phyloP scores from a whole-genome alignment of 2,329 filamentous ascomycete species.

The Plectosphaerella cucumerina region DNA sequence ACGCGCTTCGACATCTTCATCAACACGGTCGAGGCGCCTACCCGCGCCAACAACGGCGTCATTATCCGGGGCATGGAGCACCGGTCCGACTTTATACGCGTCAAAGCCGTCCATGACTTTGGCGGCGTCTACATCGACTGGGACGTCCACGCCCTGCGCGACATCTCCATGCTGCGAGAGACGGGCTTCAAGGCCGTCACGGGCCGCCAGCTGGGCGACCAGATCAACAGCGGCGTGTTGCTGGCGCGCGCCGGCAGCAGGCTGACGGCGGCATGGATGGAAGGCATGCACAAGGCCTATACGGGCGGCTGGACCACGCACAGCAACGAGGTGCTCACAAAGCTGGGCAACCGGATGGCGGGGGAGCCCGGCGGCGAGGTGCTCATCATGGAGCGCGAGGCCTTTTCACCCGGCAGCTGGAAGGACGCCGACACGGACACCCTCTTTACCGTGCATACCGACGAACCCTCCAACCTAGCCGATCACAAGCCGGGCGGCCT shows the following conservation, averaged over 20 bases:
- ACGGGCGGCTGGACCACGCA: constrained; percentile 1
- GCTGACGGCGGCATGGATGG: background rate
- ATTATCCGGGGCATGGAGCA: constrained; percentile 13
- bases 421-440: constrained; percentile 2
- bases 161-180: background rate
- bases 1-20: constrained; percentile 13
- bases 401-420: constrained; percentile 18
- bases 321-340: constrained; percentile 1
- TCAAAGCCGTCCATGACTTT: constrained; percentile 13
- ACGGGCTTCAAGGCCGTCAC: constrained; percentile 1
- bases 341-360: background rate
- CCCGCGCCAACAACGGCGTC: constrained; percentile 10
- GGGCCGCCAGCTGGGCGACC: background rate
- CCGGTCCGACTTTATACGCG: constrained; percentile 18
- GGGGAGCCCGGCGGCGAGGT: constrained; percentile 10
- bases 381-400: constrained; percentile 16
- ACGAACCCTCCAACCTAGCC: constrained; percentile 2
- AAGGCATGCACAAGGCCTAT: constrained; percentile 1
- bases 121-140: constrained; percentile 18
- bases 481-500: background rate
- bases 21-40: constrained; percentile 8
- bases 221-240: constrained; percentile 3
- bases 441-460: constrained; percentile 13
- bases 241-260: background rate
- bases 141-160: constrained; percentile 10